A percentile compares a stretch with the other conserved stretches of the same genome.
These are phyloP conservation scores for Calonectria pseudoturangicola DNA, from an alignment of 2,329 filamentous ascomycete genomes.

Conservation along the genomic window DNA sequence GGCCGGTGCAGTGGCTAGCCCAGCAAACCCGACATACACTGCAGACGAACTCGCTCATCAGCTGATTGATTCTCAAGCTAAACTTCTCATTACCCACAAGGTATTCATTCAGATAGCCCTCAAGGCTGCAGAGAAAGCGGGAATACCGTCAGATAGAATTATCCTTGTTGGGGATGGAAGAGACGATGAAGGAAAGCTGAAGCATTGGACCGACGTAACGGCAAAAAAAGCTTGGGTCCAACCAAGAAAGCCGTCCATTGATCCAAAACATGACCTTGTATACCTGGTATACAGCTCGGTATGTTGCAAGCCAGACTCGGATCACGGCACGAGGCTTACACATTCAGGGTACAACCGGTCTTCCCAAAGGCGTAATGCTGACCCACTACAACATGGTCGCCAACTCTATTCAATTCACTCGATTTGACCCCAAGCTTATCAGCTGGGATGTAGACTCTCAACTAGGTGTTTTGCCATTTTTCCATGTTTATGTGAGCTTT, in stretches of 20 bases:
- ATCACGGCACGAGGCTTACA: neutral
- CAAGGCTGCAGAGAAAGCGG: slow-evolving; percentile 81
- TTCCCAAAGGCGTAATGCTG: slow-evolving; percentile 93
- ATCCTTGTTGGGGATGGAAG: slow-evolving; percentile 83
- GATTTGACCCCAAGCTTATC: slow-evolving; percentile 71
- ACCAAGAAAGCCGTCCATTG: slow-evolving; percentile 74
- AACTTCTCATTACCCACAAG: slow-evolving; percentile 84
- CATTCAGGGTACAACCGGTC: slow-evolving; percentile 85
- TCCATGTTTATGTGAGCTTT: slow-evolving; percentile 86
- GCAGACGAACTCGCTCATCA: slow-evolving; percentile 89
- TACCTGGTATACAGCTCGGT: slow-evolving; percentile 89
- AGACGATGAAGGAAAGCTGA: slow-evolving; percentile 75
- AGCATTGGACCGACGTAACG: slow-evolving; percentile 83
- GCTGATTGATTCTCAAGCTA: slow-evolving; percentile 85
- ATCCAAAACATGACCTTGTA: slow-evolving; percentile 83
- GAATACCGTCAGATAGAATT: slow-evolving; percentile 82
- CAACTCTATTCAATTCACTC: slow-evolving; percentile 77
- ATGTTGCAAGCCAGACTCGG: slow-evolving; percentile 34
- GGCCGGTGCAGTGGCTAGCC: slow-evolving; percentile 88
- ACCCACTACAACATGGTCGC: slow-evolving; percentile 88
- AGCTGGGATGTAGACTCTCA: slow-evolving; percentile 82
- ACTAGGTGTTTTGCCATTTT: slow-evolving; percentile 89
- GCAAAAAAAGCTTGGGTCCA: slow-evolving; percentile 73
- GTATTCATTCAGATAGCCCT: slow-evolving; percentile 78
- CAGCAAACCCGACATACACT: slow-evolving; percentile 92